These are phyloP conservation scores for Hypoxylon sp. DNA, from an alignment of 2,329 filamentous ascomycete genomes.

Conservation along the genomic window DNA sequence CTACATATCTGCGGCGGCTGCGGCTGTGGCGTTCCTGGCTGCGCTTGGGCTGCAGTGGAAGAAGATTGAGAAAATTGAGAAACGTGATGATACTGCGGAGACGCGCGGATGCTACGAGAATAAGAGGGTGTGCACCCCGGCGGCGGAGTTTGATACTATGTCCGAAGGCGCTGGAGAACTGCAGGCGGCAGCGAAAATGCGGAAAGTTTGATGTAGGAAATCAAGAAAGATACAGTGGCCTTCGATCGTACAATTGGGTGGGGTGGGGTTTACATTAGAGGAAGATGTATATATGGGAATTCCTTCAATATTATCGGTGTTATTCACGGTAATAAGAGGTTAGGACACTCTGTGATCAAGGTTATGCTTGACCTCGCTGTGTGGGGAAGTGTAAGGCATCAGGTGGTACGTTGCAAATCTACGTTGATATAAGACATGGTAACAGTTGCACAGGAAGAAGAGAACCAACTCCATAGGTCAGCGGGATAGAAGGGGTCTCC, in stretches of 20 bases:
- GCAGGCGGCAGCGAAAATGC: conserved; percentile 27
- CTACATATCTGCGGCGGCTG: conserved; percentile 66
- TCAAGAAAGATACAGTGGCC: background rate
- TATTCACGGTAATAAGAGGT: background rate
- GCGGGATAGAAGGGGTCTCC: background rate
- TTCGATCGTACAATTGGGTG: background rate
- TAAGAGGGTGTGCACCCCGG: conserved; percentile 30
- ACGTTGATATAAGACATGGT: background rate
- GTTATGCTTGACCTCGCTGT: no score
- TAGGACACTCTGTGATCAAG: no score
- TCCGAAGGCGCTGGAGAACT: conserved; percentile 38
- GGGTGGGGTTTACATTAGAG: background rate
- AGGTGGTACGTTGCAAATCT: no score
- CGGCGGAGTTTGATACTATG: conserved; percentile 37
- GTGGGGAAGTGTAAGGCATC: no score
- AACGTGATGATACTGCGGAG: conserved; percentile 39
- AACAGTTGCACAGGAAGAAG: background rate
- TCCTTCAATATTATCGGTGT: background rate
- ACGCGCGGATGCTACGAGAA: conserved; percentile 1
- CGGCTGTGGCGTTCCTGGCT: conserved; percentile 61
- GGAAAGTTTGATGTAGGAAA: conserved; percentile 1
- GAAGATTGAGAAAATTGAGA: conserved; percentile 70
- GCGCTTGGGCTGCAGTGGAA: conserved; percentile 65
- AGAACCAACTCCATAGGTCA: background rate
- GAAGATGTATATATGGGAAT: background rate